Percentiles rank a stretch among this genome's conserved stretches.
Conservation (phyloP, 2,329 filamentous ascomycete genomes). For the Byssochlamys sp. region DNA sequence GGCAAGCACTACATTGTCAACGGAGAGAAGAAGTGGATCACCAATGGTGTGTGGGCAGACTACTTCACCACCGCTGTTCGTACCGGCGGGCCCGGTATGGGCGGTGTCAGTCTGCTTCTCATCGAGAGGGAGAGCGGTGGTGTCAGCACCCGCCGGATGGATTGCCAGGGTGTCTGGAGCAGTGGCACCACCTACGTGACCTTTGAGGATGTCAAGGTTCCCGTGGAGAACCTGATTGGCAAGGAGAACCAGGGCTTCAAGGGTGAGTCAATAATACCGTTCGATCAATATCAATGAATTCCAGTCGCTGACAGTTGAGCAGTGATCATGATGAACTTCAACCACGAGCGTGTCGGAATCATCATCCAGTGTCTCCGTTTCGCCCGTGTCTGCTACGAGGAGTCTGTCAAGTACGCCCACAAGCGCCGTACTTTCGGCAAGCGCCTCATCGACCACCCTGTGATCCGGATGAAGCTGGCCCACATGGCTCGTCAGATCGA, state of each 20-base stretch:
- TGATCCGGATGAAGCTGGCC: constrained; percentile 93
- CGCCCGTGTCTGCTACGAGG: constrained; percentile 91
- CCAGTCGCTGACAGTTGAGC: constrained; percentile 3
- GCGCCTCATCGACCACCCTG: constrained; percentile 89
- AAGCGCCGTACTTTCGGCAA: constrained; percentile 96
- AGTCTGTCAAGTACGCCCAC: constrained; percentile 90
- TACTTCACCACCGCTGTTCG: constrained; percentile 97
- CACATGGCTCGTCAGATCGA: constrained; percentile 98
- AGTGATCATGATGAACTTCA: constrained; percentile 99
- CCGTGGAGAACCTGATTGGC: constrained; percentile 95
- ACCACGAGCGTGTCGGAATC: constrained; percentile 97
- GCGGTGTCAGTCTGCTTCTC: constrained; percentile 78
- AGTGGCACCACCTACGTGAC: constrained; percentile 94
- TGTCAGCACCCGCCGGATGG: constrained; percentile 88
- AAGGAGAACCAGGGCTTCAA: constrained; percentile 98
- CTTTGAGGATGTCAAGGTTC: constrained; percentile 97
- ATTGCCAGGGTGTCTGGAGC: constrained; percentile 95
- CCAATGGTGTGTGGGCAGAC: constrained; percentile 91
- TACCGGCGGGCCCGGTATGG: constrained; percentile 82
- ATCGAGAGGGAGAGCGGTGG: constrained; percentile 79
- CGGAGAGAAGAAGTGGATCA: constrained; percentile 99
- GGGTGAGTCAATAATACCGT: constrained; percentile 34
- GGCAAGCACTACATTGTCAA: constrained; percentile 99
- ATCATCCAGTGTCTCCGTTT: constrained; percentile 96
- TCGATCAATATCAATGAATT: not conserved